Base-by-base conservation (phyloP, 441 rosid species). In the Pelargonium cotyledonis region DNA sequence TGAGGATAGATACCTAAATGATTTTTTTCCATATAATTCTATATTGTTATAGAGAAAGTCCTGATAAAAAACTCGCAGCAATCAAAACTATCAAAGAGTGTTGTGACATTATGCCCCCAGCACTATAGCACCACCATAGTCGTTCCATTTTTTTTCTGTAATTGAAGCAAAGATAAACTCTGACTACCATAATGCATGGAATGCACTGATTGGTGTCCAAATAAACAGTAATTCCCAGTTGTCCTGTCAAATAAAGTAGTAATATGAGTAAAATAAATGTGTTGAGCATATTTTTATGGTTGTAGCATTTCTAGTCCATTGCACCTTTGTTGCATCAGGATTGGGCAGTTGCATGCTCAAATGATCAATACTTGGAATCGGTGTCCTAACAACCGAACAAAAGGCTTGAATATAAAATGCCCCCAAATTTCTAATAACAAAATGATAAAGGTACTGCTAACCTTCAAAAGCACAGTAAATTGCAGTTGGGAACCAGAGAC, bases 381-480 rank as follows among this genome's bases (percentile, higher is more conserved):
- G 91, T 9, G 90, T 91, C 79, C 96, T 84, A 12, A 89, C 85
- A 75, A 94, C 89, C 64, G 94, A 78, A 77, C 94, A 89, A 77
- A 87, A 79, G 5, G 92, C 99, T 92, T 94, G 77, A 51, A 68
- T 3, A 16, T 43, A 68, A 64, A 62, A 67, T 60, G 63, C 60
- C 31, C 55, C 2, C 31, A 35, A 62, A 29, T 15, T 18, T n/a
- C 62, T 26, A 6, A 41, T 2, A 23, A 23, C 26, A 44, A 68
- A 61, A 61, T 29, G 21, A 51, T 69, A 44, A 66, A 61, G 6
- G 65, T 4, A 29, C 38, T 1, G n/a, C 6, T 10, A 35, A 87
- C 90, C 97, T 91, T 92, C 80, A 92, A 82, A 68, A 95, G 88
- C 46, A 91, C 80, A 63, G 90, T 89, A 76, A 82, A 90, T 69